Evolutionary conservation across 2,329 filamentous ascomycete genomes (phyloP).

Genomic region (Aspergillus sojae): DNA sequence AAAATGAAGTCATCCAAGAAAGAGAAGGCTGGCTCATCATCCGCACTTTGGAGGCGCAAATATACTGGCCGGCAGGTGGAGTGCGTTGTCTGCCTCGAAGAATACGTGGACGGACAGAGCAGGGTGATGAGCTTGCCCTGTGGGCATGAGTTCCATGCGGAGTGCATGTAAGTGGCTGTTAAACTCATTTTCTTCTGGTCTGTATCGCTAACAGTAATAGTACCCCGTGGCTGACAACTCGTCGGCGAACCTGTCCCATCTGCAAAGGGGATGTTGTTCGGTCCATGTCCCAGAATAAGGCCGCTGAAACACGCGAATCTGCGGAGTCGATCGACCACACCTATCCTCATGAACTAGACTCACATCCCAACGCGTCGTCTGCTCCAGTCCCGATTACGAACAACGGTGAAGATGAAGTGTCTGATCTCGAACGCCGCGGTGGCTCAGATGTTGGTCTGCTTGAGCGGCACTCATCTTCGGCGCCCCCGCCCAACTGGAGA

Average conservation of each 20-base stretch:
- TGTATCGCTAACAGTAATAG: conserved; percentile 50
- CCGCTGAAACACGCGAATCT: conserved; percentile 26
- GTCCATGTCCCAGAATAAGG: conserved; percentile 54
- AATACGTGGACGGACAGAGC: conserved; percentile 92
- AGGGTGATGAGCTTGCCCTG: conserved; percentile 96
- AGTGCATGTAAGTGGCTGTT: conserved; percentile 83
- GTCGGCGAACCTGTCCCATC: conserved; percentile 94
- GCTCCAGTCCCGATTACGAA: conserved; percentile 52
- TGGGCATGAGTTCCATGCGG: conserved; percentile 94
- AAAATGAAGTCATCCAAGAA: conserved; percentile 34
- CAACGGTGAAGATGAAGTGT: conserved; percentile 36
- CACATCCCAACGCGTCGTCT: conserved; percentile 52
- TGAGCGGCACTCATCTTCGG: conserved; percentile 33
- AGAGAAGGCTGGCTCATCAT: conserved; percentile 49
- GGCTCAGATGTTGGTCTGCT: conserved; percentile 37
- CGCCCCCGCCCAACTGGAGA: conserved; percentile 45
- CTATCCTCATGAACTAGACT: conserved; percentile 48
- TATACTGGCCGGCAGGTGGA: conserved; percentile 73
- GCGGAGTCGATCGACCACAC: conserved; percentile 45
- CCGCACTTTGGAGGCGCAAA: conserved; percentile 53
- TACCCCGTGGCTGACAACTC: conserved; percentile 94
- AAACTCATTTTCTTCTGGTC: neutral
- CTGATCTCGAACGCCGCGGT: conserved; percentile 48
- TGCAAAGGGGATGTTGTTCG: conserved; percentile 95
- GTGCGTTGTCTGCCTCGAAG: conserved; percentile 94